Evolutionary conservation across 441 rosid species (phyloP).

Genomic region (Lepidium campestre): DNA sequence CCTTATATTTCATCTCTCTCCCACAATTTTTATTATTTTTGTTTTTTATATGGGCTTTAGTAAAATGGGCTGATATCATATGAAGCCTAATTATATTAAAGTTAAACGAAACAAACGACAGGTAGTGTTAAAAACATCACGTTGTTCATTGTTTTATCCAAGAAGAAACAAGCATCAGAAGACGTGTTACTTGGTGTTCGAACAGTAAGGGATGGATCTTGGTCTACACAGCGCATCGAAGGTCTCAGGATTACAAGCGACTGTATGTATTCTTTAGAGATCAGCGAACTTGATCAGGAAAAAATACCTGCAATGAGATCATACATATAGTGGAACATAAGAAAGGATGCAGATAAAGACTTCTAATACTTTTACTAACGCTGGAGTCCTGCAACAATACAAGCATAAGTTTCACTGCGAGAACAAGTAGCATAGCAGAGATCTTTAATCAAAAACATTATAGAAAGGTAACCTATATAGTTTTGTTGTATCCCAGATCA

Average conservation of each 20-base stretch:
- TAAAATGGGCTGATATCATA: neutral
- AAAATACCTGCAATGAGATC: neutral
- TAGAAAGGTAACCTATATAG: neutral
- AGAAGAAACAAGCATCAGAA: neutral
- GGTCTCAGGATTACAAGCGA: neutral
- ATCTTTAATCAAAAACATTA: neutral
- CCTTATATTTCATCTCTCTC: neutral
- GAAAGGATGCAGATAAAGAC: too few relatives aligned
- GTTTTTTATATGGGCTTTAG: neutral
- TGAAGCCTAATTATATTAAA: neutral
- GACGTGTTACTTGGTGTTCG: too few relatives aligned
- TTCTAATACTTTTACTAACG: neutral
- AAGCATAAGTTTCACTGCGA: neutral
- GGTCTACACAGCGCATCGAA: neutral
- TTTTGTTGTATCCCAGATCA: neutral
- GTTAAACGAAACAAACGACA: neutral
- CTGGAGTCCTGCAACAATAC: neutral
- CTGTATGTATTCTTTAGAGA: neutral
- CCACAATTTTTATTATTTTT: neutral
- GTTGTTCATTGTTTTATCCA: neutral
- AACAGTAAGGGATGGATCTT: neutral
- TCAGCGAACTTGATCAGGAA: neutral
- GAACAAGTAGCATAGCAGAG: neutral
- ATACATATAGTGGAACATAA: neutral
- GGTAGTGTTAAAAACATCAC: neutral